These are phyloP conservation scores for Fusarium coicis DNA, from an alignment of 2,329 filamentous ascomycete species.

Conservation along the genomic window DNA sequence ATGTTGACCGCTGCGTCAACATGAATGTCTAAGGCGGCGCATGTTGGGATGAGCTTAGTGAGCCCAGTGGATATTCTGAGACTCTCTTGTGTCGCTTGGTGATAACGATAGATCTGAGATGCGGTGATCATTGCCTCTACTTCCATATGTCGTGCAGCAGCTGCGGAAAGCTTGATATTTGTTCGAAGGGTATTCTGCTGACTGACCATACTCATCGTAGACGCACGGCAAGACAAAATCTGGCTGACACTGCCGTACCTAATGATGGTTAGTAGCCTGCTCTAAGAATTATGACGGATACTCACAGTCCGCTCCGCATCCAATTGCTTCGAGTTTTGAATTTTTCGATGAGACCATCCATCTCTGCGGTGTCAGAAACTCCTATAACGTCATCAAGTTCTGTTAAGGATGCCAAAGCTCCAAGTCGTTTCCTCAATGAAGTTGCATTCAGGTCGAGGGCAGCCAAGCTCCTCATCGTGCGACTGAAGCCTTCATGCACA, in stretches of 20 bases:
- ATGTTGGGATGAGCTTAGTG: conserved; percentile 78
- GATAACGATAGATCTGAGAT: conserved; percentile 79
- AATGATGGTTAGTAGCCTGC: conserved; percentile 25
- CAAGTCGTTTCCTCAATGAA: conserved; percentile 65
- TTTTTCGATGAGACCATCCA: conserved; percentile 69
- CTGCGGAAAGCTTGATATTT: conserved; percentile 68
- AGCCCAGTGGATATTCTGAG: conserved; percentile 86
- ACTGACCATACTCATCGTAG: conserved; percentile 82
- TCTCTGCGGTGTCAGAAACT: conserved; percentile 66
- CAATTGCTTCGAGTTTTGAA: conserved; percentile 76
- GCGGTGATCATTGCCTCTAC: conserved; percentile 80
- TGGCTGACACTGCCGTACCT: conserved; percentile 82
- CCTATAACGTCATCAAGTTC: conserved; percentile 84
- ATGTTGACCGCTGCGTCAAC: conserved; percentile 82
- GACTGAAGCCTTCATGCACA: conserved; percentile 71
- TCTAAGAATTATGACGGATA: not conserved
- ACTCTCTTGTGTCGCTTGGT: conserved; percentile 86
- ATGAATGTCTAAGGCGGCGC: conserved; percentile 75
- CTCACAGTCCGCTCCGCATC: conserved; percentile 85
- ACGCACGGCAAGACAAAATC: conserved; percentile 84
- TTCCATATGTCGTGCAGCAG: conserved; percentile 76
- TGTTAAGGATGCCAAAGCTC: conserved; percentile 76
- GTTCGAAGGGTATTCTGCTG: conserved; percentile 73
- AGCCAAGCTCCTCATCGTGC: conserved; percentile 68
- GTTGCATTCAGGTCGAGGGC: conserved; percentile 60